A percentile compares a stretch with the other conserved stretches of the same genome.
Conservation (phyloP, 192 early-diverging fungal species). For the Rhizoclosmatium sp. region DNA sequence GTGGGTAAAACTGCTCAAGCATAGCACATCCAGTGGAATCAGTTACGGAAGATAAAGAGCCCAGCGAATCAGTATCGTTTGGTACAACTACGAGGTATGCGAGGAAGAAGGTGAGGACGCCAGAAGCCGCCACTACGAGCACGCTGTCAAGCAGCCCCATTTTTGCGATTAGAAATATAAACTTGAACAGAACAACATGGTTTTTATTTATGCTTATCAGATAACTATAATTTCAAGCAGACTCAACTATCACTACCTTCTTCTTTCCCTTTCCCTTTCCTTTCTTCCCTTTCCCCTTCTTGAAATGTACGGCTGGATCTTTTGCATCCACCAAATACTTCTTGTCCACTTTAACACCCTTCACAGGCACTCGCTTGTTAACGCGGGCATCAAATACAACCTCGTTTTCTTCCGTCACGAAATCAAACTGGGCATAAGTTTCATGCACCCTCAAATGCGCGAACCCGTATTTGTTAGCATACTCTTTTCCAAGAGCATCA, state of each 20-base stretch:
- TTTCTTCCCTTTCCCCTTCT: neutral
- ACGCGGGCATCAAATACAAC: constrained; percentile 3
- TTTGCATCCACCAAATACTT: neutral
- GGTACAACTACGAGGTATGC: constrained; percentile 13
- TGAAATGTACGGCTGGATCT: neutral
- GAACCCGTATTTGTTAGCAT: constrained; percentile 24
- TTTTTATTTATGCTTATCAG: no score
- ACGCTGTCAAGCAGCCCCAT: no score
- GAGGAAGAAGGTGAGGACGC: neutral
- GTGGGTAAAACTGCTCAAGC: constrained; percentile 6
- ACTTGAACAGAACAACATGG: no score
- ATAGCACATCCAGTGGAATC: neutral
- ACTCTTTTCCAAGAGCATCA: neutral
- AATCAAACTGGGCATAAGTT: neutral
- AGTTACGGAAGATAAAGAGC: constrained; percentile 1
- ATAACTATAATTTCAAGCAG: no score
- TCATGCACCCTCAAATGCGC: neutral
- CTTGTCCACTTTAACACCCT: neutral
- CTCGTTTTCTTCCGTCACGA: constrained; percentile 15
- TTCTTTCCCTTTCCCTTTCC: no score
- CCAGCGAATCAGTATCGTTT: neutral
- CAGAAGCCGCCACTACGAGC: no score
- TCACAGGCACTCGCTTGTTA: constrained; percentile 1
- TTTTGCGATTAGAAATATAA: no score
- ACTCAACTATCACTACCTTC: no score